Base-by-base conservation (phyloP, 139 green algal genomes). In the Chlorella sorokiniana region DNA sequence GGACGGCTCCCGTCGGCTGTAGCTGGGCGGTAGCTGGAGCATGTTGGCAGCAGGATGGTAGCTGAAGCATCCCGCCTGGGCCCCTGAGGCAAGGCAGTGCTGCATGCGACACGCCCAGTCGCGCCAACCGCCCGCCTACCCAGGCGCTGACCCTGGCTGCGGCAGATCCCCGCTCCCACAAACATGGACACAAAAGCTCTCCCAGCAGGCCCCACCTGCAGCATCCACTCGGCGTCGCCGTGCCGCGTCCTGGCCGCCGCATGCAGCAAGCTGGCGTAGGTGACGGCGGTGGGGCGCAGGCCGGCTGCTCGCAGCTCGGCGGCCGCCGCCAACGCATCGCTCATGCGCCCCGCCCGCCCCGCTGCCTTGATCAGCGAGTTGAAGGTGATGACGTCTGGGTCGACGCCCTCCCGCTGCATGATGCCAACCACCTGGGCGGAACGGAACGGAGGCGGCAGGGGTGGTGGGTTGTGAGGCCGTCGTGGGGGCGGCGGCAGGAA, bases 291-390 rank as follows among this genome's bases (percentile, higher is more conserved):
- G 33, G 86, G 85, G 1, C n/a, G 45, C n/a, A 90, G 65, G 3
- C 81, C 69, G 59, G 35, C 29, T 9, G 16, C 29, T 27, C 56
- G n/a, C 65, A 90, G 67, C 42, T 89, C 85, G 9, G 51, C 44
- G 25, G 78, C 81, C 33, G 84, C n/a, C n/a, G 45, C 40, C 35
- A 42, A 23, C 8, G 86, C 85, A 35, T 82, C 64, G 0, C 27
- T 27, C 65, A 90, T 63, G 35, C 74, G 44, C 25, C 52, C 40
- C 38, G 52, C 45, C 1, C n/a, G 48, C 0, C 79, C 85, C 37
- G 79, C 45, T 20, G 52, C 71, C 75, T 89, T 89, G 45, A 93
- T 89, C 27, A 93, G 73, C 9, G 71, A 65, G 74, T 90, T 91
- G 67, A 83, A 89, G 31, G 88, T 91, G 22, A 93, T 79, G 29